Evolutionary conservation across 768 basidiomycete species (phyloP), one percentile per base, ranked within the genome.

Genomic region (Chalciporus sphaerocephalus): DNA sequence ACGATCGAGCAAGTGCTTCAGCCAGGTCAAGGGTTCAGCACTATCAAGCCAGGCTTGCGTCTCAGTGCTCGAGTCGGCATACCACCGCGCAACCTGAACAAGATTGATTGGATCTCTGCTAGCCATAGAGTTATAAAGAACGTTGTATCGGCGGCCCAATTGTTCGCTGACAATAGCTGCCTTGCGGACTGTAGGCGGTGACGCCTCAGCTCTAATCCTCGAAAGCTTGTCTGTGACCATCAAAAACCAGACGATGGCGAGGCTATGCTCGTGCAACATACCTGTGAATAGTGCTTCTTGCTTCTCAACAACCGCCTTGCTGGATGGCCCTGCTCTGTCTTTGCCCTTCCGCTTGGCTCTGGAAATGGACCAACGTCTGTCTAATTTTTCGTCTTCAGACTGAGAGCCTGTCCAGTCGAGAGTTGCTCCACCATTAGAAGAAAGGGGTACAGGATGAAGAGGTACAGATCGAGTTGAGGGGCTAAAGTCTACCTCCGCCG

Each of bases 11-110:
- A 75, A 58, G 46, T 87, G 83, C 55, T 79, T 84, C 22, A 88
- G 65, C 87, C 87, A 90, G 6, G 80, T 79, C 37, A 85, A 70
- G 6, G 87, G 84, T 56, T 90, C 87, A 0, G 76, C 74, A 42
- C 74, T 73, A 44, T 84, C 84, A 20, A 89, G 58, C 21, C 75
- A 69, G n/a, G 69, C 61, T 47, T 69, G 76, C 8, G 75, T 63
- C n/a, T 69, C 55, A 8, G 64, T 54, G 23, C 76, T 74, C 45
- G 79, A 79, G 23, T 65, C 62, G n/a, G 68, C 60, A 52, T 80
- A 78, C 87, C 87, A 90, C 16, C 74, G 77, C 23, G 71, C 73
- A 22, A 80, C 72, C 34, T 72, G 69, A 16, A 70, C 66, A 7
- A 80, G 69, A 52, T 78, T 81, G 36, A 79, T 55, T 12, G 61